Percentiles rank a stretch among this genome's conserved stretches.
These are phyloP conservation scores for Syncephalastrum racemosum DNA, from an alignment of 371 early-diverging fungal species.

Conservation along the genomic window DNA sequence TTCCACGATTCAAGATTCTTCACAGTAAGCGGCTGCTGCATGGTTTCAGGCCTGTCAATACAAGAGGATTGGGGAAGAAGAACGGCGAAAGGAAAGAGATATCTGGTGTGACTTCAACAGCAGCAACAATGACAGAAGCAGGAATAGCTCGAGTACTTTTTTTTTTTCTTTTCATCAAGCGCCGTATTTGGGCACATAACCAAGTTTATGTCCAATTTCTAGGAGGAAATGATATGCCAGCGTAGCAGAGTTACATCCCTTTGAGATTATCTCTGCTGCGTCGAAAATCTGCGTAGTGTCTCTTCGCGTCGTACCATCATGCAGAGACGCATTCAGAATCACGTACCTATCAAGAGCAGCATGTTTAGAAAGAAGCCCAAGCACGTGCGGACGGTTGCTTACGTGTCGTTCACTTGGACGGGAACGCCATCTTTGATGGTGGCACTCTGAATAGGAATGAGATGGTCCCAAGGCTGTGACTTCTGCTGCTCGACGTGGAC, in stretches of 20 bases:
- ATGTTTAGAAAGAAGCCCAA: background rate
- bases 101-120: no score
- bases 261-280: conserved; percentile 13
- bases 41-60: background rate
- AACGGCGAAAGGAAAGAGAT: background rate
- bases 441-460: background rate
- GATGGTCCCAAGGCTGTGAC: background rate
- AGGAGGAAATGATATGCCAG: conserved; percentile 44
- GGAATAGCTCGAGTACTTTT: background rate
- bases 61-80: background rate
- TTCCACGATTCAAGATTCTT: conserved; percentile 3
- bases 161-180: conserved; percentile 20
- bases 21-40: background rate
- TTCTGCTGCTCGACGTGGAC: background rate
- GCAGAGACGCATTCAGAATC: conserved; percentile 18
- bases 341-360: background rate
- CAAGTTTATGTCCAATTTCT: conserved; percentile 45
- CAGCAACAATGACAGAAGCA: background rate
- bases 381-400: background rate
- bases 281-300: conserved; percentile 19
- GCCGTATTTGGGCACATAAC: conserved; percentile 45
- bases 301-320: conserved; percentile 27
- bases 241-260: conserved; percentile 32
- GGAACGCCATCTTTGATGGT: background rate
- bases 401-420: background rate